phyloP scores from a whole-genome alignment of 164 flowering plant species.

The Tetracentron sinense region DNA sequence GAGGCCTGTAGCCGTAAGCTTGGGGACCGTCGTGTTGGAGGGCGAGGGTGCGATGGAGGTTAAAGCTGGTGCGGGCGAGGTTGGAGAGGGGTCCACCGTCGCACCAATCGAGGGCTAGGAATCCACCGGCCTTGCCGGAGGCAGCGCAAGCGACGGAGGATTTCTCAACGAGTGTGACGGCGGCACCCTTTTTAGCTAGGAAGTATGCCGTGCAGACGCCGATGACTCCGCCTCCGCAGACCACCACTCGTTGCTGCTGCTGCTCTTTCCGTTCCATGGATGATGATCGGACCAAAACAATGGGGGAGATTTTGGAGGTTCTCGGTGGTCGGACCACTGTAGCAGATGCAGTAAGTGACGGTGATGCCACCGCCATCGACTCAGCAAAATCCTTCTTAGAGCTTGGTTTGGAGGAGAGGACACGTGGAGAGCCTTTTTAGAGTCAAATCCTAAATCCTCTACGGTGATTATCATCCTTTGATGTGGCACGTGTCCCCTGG shows the following conservation, averaged over 20 bases:
- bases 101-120: slow-evolving; percentile 95
- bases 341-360: not conserved
- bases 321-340: not conserved
- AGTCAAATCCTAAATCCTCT: no score
- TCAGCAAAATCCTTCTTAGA: no score
- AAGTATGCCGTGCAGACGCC: slow-evolving; percentile 93
- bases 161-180: slow-evolving; percentile 75
- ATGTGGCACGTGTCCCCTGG: no score
- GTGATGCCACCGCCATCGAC: slow-evolving; percentile 6
- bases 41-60: slow-evolving; percentile 81
- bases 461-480: no score
- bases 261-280: slow-evolving; percentile 6
- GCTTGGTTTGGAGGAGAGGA: no score
- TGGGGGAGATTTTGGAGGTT: not conserved
- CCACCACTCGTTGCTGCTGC: slow-evolving; percentile 43
- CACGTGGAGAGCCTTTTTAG: no score
- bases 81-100: slow-evolving; percentile 61
- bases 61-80: slow-evolving; percentile 87
- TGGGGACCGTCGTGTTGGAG: slow-evolving; percentile 62
- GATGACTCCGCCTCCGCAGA: slow-evolving; percentile 94
- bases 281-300: slow-evolving; percentile 6
- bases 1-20: slow-evolving; percentile 75
- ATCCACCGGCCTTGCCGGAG: slow-evolving; percentile 95
- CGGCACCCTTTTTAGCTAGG: slow-evolving; percentile 64
- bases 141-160: slow-evolving; percentile 93